phyloP scores from a whole-genome alignment of 768 basidiomycete species.

The Boletus sp. region DNA sequence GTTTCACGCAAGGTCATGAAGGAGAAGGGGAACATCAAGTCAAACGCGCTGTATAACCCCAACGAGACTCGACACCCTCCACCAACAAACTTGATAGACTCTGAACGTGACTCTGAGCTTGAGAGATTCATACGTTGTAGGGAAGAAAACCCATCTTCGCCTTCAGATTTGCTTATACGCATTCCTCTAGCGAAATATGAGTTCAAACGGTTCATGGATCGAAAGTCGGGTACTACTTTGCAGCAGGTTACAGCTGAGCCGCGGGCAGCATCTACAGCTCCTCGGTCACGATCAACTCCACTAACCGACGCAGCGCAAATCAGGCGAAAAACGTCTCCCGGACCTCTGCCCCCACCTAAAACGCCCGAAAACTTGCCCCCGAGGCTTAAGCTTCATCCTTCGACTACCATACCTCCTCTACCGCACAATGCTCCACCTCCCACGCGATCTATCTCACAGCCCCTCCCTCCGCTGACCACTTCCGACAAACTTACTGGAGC shows the following conservation, averaged over 20 bases:
- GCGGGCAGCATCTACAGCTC: constrained; percentile 34
- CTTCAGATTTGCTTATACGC: neutral
- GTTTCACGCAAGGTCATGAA: constrained; percentile 62
- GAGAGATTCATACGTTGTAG: constrained; percentile 88
- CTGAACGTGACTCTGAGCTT: constrained; percentile 83
- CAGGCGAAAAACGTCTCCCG: constrained; percentile 21
- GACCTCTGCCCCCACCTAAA: constrained; percentile 28
- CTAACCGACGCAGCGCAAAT: constrained; percentile 6
- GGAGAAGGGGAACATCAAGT: constrained; percentile 75
- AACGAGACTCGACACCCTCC: constrained; percentile 82
- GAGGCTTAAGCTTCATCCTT: constrained; percentile 18
- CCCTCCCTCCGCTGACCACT: constrained; percentile 18
- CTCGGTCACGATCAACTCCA: constrained; percentile 16
- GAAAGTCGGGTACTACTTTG: constrained; percentile 34
- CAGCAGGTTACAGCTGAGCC: constrained; percentile 42
- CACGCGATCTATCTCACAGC: constrained; percentile 37
- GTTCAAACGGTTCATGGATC: constrained; percentile 64
- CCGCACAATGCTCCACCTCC: constrained; percentile 16
- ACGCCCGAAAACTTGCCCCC: constrained; percentile 26
- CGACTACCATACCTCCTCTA: constrained; percentile 10
- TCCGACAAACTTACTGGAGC: constrained; percentile 15
- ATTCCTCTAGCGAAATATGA: constrained; percentile 72
- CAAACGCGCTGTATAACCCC: constrained; percentile 79
- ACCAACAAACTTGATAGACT: constrained; percentile 74
- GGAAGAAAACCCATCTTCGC: constrained; percentile 1